Conservation (phyloP, 371 early-diverging fungal species). For the Circinella umbellata region DNA sequence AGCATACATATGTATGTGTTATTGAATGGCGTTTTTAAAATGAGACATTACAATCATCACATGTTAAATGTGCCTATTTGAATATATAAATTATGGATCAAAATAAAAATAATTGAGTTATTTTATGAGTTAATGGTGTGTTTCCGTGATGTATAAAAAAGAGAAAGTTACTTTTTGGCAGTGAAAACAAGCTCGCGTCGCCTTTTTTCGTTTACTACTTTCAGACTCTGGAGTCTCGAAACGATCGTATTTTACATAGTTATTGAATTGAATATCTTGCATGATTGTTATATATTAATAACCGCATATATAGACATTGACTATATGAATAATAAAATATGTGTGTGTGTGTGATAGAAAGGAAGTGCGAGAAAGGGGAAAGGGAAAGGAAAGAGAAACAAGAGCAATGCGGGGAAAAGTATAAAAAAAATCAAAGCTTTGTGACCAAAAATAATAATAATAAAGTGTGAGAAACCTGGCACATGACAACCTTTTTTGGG, state of each 20-base stretch:
- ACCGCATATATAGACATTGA: not conserved
- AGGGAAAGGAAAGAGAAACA: slow-evolving; percentile 4
- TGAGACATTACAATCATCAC: slow-evolving; percentile 60
- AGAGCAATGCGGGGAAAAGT: not conserved
- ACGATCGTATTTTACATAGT: slow-evolving; percentile 24
- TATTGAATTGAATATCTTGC: slow-evolving; percentile 26
- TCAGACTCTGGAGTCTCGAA: slow-evolving; percentile 22
- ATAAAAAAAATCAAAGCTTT: not conserved
- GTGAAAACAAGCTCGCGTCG: slow-evolving; percentile 48
- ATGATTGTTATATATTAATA: slow-evolving; percentile 5
- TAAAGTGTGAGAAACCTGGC: slow-evolving; percentile 1
- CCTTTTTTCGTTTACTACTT: slow-evolving; percentile 33
- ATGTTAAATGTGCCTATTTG: slow-evolving; percentile 58
- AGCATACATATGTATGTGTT: no score
- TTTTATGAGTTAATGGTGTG: not conserved
- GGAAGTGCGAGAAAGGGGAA: not conserved
- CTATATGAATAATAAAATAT: not conserved
- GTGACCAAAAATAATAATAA: not conserved
- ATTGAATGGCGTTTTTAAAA: not conserved
- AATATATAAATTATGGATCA: no score
- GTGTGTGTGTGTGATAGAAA: not conserved
- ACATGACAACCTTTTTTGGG: slow-evolving; percentile 5
- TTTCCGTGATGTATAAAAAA: not conserved
- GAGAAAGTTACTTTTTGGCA: slow-evolving; percentile 54
- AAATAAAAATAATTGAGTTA: no score